Evolutionary conservation across 352 stramenopile species (phyloP).

Genomic region (Aphanomyces invadans): DNA sequence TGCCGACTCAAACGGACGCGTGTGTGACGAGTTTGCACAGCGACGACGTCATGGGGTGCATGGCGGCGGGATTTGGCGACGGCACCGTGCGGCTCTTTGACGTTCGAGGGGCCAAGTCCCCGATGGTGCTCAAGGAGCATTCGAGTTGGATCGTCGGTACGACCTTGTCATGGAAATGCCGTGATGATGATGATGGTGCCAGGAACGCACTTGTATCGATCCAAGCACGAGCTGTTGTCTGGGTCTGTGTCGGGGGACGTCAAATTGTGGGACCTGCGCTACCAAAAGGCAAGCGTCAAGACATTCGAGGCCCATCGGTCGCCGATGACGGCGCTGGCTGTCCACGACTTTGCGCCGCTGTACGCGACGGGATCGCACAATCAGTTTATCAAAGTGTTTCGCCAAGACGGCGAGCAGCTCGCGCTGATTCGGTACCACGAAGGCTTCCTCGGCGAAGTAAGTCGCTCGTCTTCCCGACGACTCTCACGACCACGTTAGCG

Average conservation of each 20-base stretch:
- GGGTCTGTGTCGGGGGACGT: constrained; percentile 92
- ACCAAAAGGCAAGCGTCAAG: constrained; percentile 67
- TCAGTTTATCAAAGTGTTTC: constrained; percentile 98
- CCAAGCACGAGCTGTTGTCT: constrained; percentile 87
- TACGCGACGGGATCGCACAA: constrained; percentile 95
- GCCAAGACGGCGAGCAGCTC: constrained; percentile 80
- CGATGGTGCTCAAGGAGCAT: constrained; percentile 82
- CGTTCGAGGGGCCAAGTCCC: constrained; percentile 60
- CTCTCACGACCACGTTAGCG: no score
- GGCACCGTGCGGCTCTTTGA: constrained; percentile 94
- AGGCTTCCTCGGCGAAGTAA: constrained; percentile 89
- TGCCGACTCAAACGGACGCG: constrained; percentile 84
- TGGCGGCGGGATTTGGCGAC: constrained; percentile 92
- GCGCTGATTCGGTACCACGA: constrained; percentile 92
- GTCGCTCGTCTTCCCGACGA: no score
- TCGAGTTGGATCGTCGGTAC: constrained; percentile 92
- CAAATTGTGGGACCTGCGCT: constrained; percentile 96
- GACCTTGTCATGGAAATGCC: constrained; percentile 24
- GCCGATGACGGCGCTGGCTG: constrained; percentile 94
- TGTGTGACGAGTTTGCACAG: constrained; percentile 87
- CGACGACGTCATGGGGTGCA: constrained; percentile 57
- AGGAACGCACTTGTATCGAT: constrained; percentile 59
- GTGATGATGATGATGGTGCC: no score
- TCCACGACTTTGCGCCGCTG: constrained; percentile 94
- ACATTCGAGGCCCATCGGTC: constrained; percentile 87